Evolutionary conservation across 192 early-diverging fungal genomes (phyloP).

Genomic region (Funneliformis mosseae): DNA sequence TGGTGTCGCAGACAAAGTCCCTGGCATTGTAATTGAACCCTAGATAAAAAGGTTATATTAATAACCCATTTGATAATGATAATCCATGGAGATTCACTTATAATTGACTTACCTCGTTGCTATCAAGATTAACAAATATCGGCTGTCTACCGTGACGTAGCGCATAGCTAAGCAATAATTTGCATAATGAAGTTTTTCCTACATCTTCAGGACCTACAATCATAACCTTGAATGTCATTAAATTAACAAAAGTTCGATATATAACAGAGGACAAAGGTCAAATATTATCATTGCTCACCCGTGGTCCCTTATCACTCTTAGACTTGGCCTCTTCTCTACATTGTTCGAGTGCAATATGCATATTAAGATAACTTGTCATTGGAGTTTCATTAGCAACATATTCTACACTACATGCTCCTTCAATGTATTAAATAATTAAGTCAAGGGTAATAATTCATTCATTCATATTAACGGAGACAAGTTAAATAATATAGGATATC

Average conservation of each 20-base stretch:
- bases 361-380: conserved; percentile 87
- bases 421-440: conserved; percentile 30
- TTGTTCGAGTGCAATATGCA: conserved; percentile 87
- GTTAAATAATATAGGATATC: conserved; percentile 40
- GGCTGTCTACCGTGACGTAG: conserved; percentile 72
- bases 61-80: neutral
- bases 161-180: conserved; percentile 88
- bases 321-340: conserved; percentile 55
- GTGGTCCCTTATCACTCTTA: conserved; percentile 49
- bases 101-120: conserved; percentile 58
- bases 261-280: neutral
- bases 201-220: conserved; percentile 90
- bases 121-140: conserved; percentile 86
- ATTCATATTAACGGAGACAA: neutral
- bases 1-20: conserved; percentile 78
- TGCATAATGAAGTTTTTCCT: conserved; percentile 88
- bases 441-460: conserved; percentile 7
- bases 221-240: conserved; percentile 58
- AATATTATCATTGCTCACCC: conserved; percentile 37
- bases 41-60: conserved; percentile 30
- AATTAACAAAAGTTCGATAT: neutral
- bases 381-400: conserved; percentile 96
- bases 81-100: neutral
- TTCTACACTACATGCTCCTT: conserved; percentile 72
- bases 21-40: conserved; percentile 85